Base-by-base conservation (phyloP, 306 rosid genomes). In the Alnus glutinosa region DNA sequence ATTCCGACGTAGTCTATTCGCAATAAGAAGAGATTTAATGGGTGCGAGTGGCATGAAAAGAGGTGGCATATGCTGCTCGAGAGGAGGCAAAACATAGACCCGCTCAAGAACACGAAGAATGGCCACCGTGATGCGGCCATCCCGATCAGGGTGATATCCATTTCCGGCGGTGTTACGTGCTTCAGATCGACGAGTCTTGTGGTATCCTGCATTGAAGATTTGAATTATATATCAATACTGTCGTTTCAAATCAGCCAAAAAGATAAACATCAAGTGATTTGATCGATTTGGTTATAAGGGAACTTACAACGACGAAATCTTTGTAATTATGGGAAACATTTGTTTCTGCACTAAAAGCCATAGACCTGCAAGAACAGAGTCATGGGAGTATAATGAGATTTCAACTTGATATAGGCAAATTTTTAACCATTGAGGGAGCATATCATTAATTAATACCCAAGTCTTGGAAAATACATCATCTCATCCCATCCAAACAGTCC, bases 41-140 rank as follows among this genome's bases (percentile, higher is more conserved):
- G 70, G 68, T 73, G 92, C 8, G 98, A 92, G 80, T 95, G 98
- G 74, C 99, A 95, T 2, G 89, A 95, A 63, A 95, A 95, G 75
- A 95, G 96, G 87, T 95, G 99, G 85, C 99, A 95, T 28, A 82
- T 81, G 89, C 90, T 91, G 92, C 99, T 95, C 1, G 98, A 95
- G 80, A 93, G 78, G 14, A 95, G 96, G 71, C 99, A 95, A 87
- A 95, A 93, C 96, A 95, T 91, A 0, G 99, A 92, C 19, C 98
- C 99, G 16, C 88, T 84, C 15, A 95, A 55, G 97, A 91, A 95
- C 18, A 91, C 97, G 55, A 90, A 86, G 91, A 95, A 93, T 47
- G 99, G 99, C 99, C 99, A 95, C 68, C 89, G 85, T 59, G 87
- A 83, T 76, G 85, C 80, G 39, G 50, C 67, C 48, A 59, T 0